Evolutionary conservation across 176 grass and related monocot species (phyloP), one percentile per base, ranked within the genome.

Genomic region (Elaeis guineensis): DNA sequence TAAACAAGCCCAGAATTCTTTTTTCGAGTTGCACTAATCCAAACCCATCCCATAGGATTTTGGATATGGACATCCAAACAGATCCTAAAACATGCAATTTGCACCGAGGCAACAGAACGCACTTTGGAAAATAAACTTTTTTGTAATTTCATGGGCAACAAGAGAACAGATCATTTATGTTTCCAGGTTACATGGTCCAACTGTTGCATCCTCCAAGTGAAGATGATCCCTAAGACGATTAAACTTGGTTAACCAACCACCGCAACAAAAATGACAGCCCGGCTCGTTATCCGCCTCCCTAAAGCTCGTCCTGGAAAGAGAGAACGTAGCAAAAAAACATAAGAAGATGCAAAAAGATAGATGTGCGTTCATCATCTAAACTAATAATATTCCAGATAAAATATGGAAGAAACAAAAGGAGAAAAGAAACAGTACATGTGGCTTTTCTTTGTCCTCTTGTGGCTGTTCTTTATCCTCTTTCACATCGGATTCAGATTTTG

Each of bases 231-330:
- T 2, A 12, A 39, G 9, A 44, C 28, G 5, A 30, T 6, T 6
- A 30, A 30, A 30, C 28, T 30, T 30, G 4, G 14, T 30, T 60
- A 59, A 30, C 16, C 57, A 8, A 17, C 8, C 52, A 7, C 19
- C 12, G 18, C 62, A 5, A 7, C 12, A 3, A 51, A 5, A 50
- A 51, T 24, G 19, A 15, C 35, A 21, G 35, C 35, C 8, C 7
- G 0, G 8, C 16, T 17, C 6, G 5, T 5, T 26, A 6, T 25
- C 30, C 6, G 1, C 0, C 4, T 71, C 18, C 55, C 51, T 73
- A 73, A 55, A 73, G 70, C 50, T 73, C 70, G 12, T 73, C 70
- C 70, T 73, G 70, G 14, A 49, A 73, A 20, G 2, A 63, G 4
- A 12, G 14, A 44, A 14, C 11, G 9, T 14, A 44, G 35, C 5